Evolutionary conservation across 441 rosid species (phyloP).

Genomic region (Capsella rubella): DNA sequence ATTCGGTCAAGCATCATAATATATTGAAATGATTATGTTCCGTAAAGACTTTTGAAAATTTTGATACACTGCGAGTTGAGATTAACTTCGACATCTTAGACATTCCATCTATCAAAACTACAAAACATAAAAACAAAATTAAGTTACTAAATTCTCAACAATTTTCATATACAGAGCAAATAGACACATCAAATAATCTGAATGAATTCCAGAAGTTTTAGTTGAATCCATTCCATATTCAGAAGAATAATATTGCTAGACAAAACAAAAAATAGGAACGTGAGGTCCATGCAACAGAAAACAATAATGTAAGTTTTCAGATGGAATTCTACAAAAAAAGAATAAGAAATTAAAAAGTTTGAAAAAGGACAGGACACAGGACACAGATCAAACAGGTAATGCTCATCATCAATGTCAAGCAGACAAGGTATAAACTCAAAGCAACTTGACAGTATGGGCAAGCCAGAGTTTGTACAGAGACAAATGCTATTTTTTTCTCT

Average conservation of each 20-base stretch:
- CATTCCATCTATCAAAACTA: slow-evolving; percentile 1
- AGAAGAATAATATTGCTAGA: slow-evolving; percentile 9
- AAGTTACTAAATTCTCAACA: not conserved
- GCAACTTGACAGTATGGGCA: slow-evolving; percentile 45
- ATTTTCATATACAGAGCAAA: not conserved
- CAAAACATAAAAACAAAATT: not conserved
- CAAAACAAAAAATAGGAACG: slow-evolving; percentile 28
- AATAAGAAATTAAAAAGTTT: not conserved
- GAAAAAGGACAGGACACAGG: slow-evolving; percentile 28
- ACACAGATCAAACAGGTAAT: slow-evolving; percentile 34
- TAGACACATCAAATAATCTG: not conserved
- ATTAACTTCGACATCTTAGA: not conserved
- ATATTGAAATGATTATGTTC: slow-evolving; percentile 5
- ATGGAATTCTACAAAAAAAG: not conserved
- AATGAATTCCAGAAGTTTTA: not conserved
- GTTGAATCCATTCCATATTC: not conserved
- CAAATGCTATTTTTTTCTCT: not conserved
- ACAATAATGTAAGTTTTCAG: slow-evolving; percentile 30
- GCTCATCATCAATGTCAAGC: slow-evolving; percentile 45
- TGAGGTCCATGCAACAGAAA: slow-evolving; percentile 44
- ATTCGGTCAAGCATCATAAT: slow-evolving; percentile 13
- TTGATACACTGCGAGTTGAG: slow-evolving; percentile 6
- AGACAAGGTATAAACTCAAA: slow-evolving; percentile 44
- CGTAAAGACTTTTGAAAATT: not conserved
- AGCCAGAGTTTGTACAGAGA: slow-evolving; percentile 35